Base-by-base conservation (phyloP, 371 early-diverging fungal species). In the Batkoa obscura region DNA sequence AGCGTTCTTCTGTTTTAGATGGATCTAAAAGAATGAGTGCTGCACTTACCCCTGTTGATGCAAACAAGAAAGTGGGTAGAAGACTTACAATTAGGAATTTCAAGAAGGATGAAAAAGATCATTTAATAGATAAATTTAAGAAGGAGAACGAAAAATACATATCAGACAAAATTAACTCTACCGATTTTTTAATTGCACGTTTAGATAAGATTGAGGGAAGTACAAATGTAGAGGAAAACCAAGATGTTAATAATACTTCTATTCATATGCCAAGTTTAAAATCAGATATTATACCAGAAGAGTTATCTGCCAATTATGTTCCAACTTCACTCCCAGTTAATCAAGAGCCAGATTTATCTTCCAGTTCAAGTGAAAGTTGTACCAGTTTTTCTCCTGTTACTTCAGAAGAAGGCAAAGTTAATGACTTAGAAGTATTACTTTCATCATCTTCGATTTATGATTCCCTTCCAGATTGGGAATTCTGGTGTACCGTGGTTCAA, bases 401-500 rank as follows among this genome's bases (percentile, higher is more conserved):
- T 50, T 30, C 43, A 41, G 32, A 6, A 35, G 32, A 17, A 17
- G 38, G 38, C 10, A 3, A 6, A 3, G n/a, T n/a, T n/a, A n/a
- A n/a, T n/a, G n/a, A n/a, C n/a, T n/a, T n/a, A n/a, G n/a, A n/a
- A n/a, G n/a, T n/a, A n/a, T n/a, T n/a, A n/a, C n/a, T n/a, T n/a
- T 15, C 53, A 2, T 41, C n/a, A 15, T 37, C 50, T 3, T 9
- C 50, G 4, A 30, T 50, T 1, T 13, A 13, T 30, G 43, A 52
- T 37, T 33, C 31, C 32, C 36, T 50, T 31, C 48, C 60, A n/a
- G 86, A 87, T 59, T 84, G 86, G 86, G 92, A 93, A 50, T 94
- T 94, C 54, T 94, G 95, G 95, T 86, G 88, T 47, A 77, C 72
- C 43, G 72, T 90, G 32, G 81, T 90, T 50, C 76, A 81, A 62